Evolutionary conservation across 805 yeast species (phyloP), one percentile per base, ranked within the genome.

Genomic region (Scheffersomyces coipomensis): DNA sequence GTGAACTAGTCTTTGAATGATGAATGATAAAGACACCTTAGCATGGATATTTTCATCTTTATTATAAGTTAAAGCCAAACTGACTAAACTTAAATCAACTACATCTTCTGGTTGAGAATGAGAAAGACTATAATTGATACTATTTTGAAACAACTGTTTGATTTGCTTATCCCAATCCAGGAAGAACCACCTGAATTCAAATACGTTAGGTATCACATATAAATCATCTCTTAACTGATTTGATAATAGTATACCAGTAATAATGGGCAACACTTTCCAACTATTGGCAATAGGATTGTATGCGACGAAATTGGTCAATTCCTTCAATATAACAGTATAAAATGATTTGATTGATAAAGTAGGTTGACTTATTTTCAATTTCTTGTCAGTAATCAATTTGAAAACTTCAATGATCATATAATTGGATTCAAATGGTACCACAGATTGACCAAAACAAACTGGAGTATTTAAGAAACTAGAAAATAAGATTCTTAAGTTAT

Each of bases 231-330:
- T 50, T 43, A 70, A 37, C 19, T 47, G 59, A 31, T 59, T 60
- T 2, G 78, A 62, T 3, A 72, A 47, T 3, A 62, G 42, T 13
- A 77, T 52, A 0, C 83, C 83, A 1, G 75, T 49, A 7, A 75
- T 50, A 1, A 77, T 54, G 0, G 82, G 80, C 16, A 74, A 44
- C 1, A 66, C 66, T 49, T 73, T 76, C 79, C 79, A 72, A 40
- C 65, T 52, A 42, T 64, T 68, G 2, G 35, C 47, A 2, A 35
- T 19, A 0, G 59, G 68, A 44, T 62, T 49, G 49, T 33, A 63
- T 8, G 33, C 38, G 12, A 47, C 64, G 48, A 59, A 70, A 49
- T 57, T 61, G 30, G 37, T 47, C 49, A 54, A 52, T 30, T 70
- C 77, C 13, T 55, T 58, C 15, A 56, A 36, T 3, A 75, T 29